Base-by-base conservation (phyloP, 1,139 yeast genomes). In the Scheffersomyces lignicola region DNA sequence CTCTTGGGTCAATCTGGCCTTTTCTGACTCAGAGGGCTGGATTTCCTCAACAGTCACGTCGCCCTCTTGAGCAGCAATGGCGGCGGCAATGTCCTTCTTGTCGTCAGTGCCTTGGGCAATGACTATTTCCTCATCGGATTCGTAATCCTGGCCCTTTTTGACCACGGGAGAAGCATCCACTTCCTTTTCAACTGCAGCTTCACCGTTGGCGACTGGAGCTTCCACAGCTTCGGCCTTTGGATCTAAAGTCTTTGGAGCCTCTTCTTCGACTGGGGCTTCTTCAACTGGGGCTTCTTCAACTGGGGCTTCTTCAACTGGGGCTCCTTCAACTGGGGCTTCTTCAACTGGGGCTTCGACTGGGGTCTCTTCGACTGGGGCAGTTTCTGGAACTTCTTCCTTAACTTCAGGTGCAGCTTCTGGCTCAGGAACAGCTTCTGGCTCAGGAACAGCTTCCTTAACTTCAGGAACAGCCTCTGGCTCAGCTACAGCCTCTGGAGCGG, bases 21-120 rank as follows among this genome's bases (percentile, higher is more conserved):
- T 59, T 51, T 65, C 69, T 17, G 65, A 57, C 41, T 55, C 60
- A 22, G 73, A 62, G 15, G 75, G 75, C 49, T 65, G 52, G 45
- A 68, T 64, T 51, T 69, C 73, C 51, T 69, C 74, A 28, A 69
- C 57, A 21, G 63, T 58, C 12, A 66, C 70, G 31, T 57, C 59
- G 11, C 67, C 66, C 44, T 62, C 69, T 34, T 55, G 56, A 31
- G 69, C 69, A 32, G 54, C 60, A 36, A 69, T 56, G 35, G 66
- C 69, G 31, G 63, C 62, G 37, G 60, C 65, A 33, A 66, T 52
- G 29, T 61, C 64, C 25, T 54, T 42, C 25, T 43, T 40, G 22
- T 58, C 43, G 25, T 39, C 43, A 20, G 50, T 40, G 24, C 73
- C 74, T 42, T 64, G 62, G 15, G 74, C 72, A 35, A 68, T 56